Evolutionary conservation across 2,329 filamentous ascomycete species (phyloP), one percentile per base, ranked within the genome.

Genomic region (Epichloe baconii): DNA sequence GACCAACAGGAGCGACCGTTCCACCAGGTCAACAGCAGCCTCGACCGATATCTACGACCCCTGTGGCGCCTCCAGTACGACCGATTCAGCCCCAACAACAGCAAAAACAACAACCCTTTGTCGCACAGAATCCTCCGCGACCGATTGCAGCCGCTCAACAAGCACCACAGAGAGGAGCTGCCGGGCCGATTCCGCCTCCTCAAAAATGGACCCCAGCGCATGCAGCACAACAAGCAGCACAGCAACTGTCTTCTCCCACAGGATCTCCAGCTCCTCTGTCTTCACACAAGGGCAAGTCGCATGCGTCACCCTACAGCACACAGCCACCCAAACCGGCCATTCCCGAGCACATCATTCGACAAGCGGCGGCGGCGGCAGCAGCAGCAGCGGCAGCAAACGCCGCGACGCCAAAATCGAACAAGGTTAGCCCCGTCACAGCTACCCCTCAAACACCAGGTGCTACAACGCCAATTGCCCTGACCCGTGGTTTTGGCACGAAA

Each of bases 401-500:
- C 31, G n/a, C 12, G 48, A 64, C 67, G 12, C 61, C 62, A 19
- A 53, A 55, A 1, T 53, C 60, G 10, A 68, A 64, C 46, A 62
- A 62, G 31, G 52, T 57, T 31, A 64, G 64, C 38, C 62, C 61
- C 17, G 60, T 64, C 6, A 59, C 63, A 15, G 55, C 63, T 10
- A 53, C 55, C 35, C 67, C 69, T 15, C 64, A 64, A 15, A 71
- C 69, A 0, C 69, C 69, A 6, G 55, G 62, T 11, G 59, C 62
- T 37, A 58, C 57, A 12, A 62, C 58, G n/a, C 61, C 61, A 4
- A 35, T 48, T 12, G 58, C 64, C 14, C 52, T 68, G 23, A 61
- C 59, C 1, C 60, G 64, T 44, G 68, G 68, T 0, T 67, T 70
- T 52, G 78, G 77, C 44, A 84, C 80, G 0, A 77, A 75, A 58